Base-by-base conservation (phyloP, 2,329 filamentous ascomycete species). In the Cryoendolithus antarcticus region DNA sequence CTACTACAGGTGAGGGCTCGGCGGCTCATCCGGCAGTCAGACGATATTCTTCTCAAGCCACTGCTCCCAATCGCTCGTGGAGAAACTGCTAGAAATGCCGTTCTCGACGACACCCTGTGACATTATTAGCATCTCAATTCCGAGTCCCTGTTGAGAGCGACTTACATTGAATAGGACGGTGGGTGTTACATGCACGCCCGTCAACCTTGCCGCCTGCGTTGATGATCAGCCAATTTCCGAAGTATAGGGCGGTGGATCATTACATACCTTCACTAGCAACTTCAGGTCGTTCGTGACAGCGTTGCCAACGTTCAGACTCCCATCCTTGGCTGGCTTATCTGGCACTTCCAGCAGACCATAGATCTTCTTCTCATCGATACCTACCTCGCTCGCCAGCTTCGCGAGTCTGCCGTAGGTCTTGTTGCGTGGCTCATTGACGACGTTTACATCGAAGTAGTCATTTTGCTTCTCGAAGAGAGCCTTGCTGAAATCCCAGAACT, bases 351-450 rank as follows among this genome's bases (percentile, higher is more conserved):
- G 68, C 49, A 88, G 59, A 10, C 68, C 63, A 55, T 81, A 82
- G 38, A 95, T 67, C 49, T 75, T 64, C n/a, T 67, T 65, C 65
- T 82, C 80, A 48, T 84, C 74, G 6, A 93, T 64, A 5, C 82
- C 84, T 4, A 80, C 76, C n/a, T 57, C 61, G 5, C 63, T 65
- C 9, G 80, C 86, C n/a, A 95, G 66, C 56, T 76, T 75, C 3
- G 85, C 82, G 21, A 95, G 70, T 10, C 86, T 72, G 48, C 70
- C 69, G 60, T 96, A 96, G 2, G 86, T 95, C 36, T 75, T 61
- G 61, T 96, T 95, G 37, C 89, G 71, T 21, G 76, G 73, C 71
- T 96, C 88, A 49, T 82, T 77, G 12, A 93, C 86, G 31, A 93
- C 77, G 43, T 69, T 81, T 45, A 80, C 80, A 60, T 96, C 89